Percentiles rank a stretch among this genome's conserved stretches.
phyloP scores from a whole-genome alignment of 305 asterid species.

The Striga hermonthica region DNA sequence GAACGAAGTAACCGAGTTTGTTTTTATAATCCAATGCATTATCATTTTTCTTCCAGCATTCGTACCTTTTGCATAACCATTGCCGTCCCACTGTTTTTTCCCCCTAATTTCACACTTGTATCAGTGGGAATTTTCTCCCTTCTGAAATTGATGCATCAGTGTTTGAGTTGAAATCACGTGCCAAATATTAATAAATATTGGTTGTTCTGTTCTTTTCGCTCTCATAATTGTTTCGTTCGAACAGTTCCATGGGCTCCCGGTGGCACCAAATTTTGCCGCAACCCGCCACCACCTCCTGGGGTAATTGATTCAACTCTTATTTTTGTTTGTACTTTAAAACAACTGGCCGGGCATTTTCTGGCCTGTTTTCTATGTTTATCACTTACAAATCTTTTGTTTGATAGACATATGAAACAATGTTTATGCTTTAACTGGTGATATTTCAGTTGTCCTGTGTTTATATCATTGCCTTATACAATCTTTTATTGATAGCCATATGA shows the following conservation, averaged over 20 bases:
- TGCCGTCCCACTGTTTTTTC: neutral
- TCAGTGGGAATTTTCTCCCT: neutral
- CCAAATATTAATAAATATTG: neutral
- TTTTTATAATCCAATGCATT: too few relatives aligned
- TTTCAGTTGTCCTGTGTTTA: neutral
- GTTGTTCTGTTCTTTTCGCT: constrained; percentile 5
- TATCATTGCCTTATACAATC: neutral
- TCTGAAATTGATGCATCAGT: neutral
- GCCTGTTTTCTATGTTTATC: too few relatives aligned
- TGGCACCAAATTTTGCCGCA: constrained; percentile 91
- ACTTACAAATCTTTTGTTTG: too few relatives aligned
- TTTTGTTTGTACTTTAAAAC: neutral
- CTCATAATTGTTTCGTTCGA: constrained; percentile 32
- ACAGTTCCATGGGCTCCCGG: constrained; percentile 99
- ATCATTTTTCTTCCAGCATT: too few relatives aligned
- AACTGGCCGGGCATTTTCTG: too few relatives aligned
- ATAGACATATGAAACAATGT: neutral
- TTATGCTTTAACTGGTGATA: neutral
- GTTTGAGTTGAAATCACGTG: neutral
- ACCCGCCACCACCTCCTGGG: constrained; percentile 93
- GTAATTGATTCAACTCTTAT: constrained; percentile 41
- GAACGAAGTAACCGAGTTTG: too few relatives aligned
- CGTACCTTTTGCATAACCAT: too few relatives aligned
- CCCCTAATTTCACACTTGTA: constrained; percentile 3
- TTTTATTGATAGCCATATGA: too few relatives aligned